Percentiles rank a stretch among this genome's conserved stretches.
phyloP scores from a whole-genome alignment of 306 rosid genomes.

The Sicyos edulis region DNA sequence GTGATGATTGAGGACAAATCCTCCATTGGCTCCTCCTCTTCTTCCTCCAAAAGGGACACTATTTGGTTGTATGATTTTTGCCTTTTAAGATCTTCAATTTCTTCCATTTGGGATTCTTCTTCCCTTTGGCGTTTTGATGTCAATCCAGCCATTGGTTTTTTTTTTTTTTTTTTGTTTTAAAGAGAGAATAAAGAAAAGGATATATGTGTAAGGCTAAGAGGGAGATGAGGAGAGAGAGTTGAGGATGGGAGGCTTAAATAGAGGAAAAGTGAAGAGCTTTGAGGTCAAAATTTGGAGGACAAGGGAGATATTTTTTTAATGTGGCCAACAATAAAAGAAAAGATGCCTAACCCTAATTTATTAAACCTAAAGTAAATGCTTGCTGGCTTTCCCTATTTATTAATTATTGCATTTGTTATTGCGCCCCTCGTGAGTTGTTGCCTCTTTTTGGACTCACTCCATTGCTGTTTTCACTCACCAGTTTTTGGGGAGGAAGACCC shows the following conservation, averaged over 20 bases:
- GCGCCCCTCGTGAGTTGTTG: conserved; percentile 15
- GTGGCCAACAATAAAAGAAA: background rate
- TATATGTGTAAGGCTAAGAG: background rate
- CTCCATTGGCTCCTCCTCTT: conserved; percentile 53
- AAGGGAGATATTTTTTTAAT: background rate
- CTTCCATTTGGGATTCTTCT: conserved; percentile 27
- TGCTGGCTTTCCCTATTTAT: background rate
- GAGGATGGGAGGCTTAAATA: conserved; percentile 37
- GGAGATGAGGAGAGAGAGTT: conserved; percentile 35
- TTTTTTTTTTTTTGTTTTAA: no score
- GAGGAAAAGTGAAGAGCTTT: conserved; percentile 4
- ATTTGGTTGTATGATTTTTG: conserved; percentile 57
- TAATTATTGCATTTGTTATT: background rate
- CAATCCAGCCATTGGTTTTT: conserved; percentile 23
- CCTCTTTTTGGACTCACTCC: conserved; percentile 6
- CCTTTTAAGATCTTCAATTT: conserved; percentile 35
- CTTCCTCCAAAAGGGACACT: conserved; percentile 62
- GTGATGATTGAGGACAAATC: conserved; percentile 60
- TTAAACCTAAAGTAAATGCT: background rate
- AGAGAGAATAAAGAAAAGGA: no score
- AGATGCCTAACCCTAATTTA: background rate
- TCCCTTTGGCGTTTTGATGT: conserved; percentile 56
- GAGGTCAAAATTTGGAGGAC: background rate
- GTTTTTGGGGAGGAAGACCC: no score
- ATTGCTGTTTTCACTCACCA: no score